Base-by-base conservation (phyloP, 495 filamentous ascomycete genomes). In the Pyrenopolyporus hunteri region DNA sequence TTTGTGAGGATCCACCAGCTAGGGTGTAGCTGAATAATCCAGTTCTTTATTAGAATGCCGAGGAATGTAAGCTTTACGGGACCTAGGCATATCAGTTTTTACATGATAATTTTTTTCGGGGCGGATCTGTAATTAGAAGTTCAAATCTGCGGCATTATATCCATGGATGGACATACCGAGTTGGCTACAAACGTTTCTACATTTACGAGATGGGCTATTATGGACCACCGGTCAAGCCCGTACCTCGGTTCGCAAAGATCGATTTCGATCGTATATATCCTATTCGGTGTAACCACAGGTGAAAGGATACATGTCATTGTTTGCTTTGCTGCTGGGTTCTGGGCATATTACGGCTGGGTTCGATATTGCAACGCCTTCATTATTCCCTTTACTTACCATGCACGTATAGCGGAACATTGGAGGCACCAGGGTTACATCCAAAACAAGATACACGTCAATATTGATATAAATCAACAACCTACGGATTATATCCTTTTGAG, bases 81-180 rank as follows among this genome's bases (percentile, higher is more conserved):
- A 26, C 17, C 2, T 29, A 46, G 28, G 32, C n/a, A n/a, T n/a
- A n/a, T n/a, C n/a, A n/a, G n/a, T n/a, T n/a, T n/a, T n/a, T n/a
- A n/a, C n/a, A n/a, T n/a, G n/a, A n/a, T n/a, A n/a, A n/a, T n/a
- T n/a, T n/a, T n/a, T n/a, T 48, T 36, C 46, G 37, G 32, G 43
- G 49, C 49, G 43, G 48, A 61, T 26, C 58, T 49, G 4, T 29
- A 59, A 59, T 37, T 52, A 59, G 56, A 59, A 59, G 47, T 37
- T 49, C 23, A 25, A 40, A 33, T n/a, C 7, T 37, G 25, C 19
- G n/a, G 42, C 47, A 32, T 57, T 45, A 36, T 45, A 37, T 46
- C 9, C 28, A 29, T 28, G 40, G 17, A 10, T 43, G 23, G 5
- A 20, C 6, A 42, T 22, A 20, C n/a, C n/a, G n/a, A n/a, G n/a